These are phyloP conservation scores for Amyloporia xantha DNA, from an alignment of 768 basidiomycete genomes.

Conservation along the genomic window DNA sequence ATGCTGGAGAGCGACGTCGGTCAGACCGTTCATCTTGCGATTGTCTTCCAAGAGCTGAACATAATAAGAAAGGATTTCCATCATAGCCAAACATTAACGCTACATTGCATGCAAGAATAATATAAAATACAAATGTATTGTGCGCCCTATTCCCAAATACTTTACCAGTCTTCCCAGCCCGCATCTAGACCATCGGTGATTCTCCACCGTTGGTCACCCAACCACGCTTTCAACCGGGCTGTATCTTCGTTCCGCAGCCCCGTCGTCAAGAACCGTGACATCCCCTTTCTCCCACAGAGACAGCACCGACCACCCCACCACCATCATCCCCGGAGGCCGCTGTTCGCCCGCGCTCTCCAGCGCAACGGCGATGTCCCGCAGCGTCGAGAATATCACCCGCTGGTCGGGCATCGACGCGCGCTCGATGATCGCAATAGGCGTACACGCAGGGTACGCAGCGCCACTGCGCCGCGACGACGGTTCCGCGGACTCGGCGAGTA, in stretches of 20 bases:
- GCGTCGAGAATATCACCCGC: conserved; percentile 71
- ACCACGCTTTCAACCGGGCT: conserved; percentile 53
- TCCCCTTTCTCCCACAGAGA: conserved; percentile 71
- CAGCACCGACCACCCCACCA: conserved; percentile 88
- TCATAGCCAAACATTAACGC: too few relatives aligned
- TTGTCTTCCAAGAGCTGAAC: too few relatives aligned
- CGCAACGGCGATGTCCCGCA: conserved; percentile 62
- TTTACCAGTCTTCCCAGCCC: conserved; percentile 29
- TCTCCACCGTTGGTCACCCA: conserved; percentile 55
- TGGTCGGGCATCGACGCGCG: conserved; percentile 94
- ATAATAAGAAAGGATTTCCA: too few relatives aligned
- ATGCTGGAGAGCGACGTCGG: too few relatives aligned
- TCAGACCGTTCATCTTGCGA: too few relatives aligned
- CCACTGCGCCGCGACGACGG: conserved; percentile 33
- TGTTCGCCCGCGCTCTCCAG: conserved; percentile 77
- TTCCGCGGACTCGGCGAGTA: conserved; percentile 27
- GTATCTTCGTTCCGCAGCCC: conserved; percentile 32
- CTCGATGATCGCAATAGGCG: conserved; percentile 91
- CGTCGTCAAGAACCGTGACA: conserved; percentile 61
- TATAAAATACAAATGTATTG: too few relatives aligned
- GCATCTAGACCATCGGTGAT: conserved; percentile 55
- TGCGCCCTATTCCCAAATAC: too few relatives aligned
- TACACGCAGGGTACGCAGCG: conserved; percentile 58
- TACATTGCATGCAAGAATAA: too few relatives aligned
- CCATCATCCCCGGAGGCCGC: conserved; percentile 92